A percentile compares a stretch with the other conserved stretches of the same genome.
Evolutionary conservation across 2,329 filamentous ascomycete genomes (phyloP).

Genomic region (Cladosporium sp.): DNA sequence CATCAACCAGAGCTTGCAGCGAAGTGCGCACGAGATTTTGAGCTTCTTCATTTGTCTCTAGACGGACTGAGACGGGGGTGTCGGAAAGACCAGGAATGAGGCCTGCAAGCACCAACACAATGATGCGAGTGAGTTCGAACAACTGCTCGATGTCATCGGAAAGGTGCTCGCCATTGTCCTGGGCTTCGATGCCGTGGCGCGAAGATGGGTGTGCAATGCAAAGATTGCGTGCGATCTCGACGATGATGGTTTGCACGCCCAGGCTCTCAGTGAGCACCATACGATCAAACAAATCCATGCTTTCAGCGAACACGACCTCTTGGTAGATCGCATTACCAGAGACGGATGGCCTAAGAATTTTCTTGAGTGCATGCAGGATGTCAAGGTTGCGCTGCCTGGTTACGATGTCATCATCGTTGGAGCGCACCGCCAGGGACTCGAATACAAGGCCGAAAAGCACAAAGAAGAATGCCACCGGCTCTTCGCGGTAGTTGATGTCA

Average conservation of each 20-base stretch:
- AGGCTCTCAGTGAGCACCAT: slow-evolving; percentile 88
- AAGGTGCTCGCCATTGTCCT: slow-evolving; percentile 62
- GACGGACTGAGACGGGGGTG: slow-evolving; percentile 51
- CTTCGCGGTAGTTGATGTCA: slow-evolving; percentile 96
- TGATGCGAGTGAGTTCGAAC: slow-evolving; percentile 94
- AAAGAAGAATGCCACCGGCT: slow-evolving; percentile 98
- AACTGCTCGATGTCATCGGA: slow-evolving; percentile 98
- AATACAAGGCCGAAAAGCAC: slow-evolving; percentile 96
- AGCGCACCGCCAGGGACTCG: slow-evolving; percentile 85
- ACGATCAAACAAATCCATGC: slow-evolving; percentile 91
- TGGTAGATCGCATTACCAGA: slow-evolving; percentile 96
- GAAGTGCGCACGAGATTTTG: slow-evolving; percentile 76
- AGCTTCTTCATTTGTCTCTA: slow-evolving; percentile 76
- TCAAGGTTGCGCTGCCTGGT: slow-evolving; percentile 56
- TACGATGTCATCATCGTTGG: slow-evolving; percentile 52
- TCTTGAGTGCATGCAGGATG: slow-evolving; percentile 87
- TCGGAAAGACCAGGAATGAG: slow-evolving; percentile 80
- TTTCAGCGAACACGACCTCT: slow-evolving; percentile 93
- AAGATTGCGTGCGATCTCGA: slow-evolving; percentile 87
- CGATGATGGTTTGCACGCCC: slow-evolving; percentile 86
- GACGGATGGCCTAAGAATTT: slow-evolving; percentile 90
- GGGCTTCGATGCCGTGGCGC: slow-evolving; percentile 52
- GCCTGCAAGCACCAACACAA: slow-evolving; percentile 86
- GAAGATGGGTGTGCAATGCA: slow-evolving; percentile 92
- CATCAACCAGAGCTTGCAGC: slow-evolving; percentile 86